These are phyloP conservation scores for Nemania sp. DNA, from an alignment of 2,329 filamentous ascomycete genomes.

Conservation along the genomic window DNA sequence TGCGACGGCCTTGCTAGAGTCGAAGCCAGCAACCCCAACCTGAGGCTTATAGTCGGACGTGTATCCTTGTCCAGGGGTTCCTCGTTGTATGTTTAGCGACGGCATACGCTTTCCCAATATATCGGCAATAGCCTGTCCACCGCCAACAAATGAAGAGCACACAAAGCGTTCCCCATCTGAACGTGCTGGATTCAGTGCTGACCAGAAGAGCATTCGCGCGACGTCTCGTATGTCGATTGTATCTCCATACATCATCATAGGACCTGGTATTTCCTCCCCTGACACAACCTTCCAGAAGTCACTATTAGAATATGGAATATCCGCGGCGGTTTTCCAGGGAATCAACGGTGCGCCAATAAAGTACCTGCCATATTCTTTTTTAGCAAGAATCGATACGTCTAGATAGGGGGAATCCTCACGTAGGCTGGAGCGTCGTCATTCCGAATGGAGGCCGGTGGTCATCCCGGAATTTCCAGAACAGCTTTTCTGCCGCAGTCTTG, in stretches of 20 bases:
- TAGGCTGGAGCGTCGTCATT: conserved; percentile 46
- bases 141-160: conserved; percentile 44
- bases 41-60: conserved; percentile 39
- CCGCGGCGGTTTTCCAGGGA: conserved; percentile 42
- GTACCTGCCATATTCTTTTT: conserved; percentile 38
- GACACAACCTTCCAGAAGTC: conserved; percentile 42
- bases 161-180: conserved; percentile 48
- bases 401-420: conserved; percentile 35
- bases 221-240: conserved; percentile 48
- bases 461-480: conserved; percentile 46
- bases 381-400: conserved; percentile 5
- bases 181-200: conserved; percentile 38
- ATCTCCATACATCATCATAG: conserved; percentile 42
- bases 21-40: conserved; percentile 40
- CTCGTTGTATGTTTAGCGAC: conserved; percentile 33
- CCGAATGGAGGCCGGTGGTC: conserved; percentile 43
- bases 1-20: conserved; percentile 47
- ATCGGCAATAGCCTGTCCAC: conserved; percentile 47
- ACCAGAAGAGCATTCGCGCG: conserved; percentile 47
- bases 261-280: conserved; percentile 41
- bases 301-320: conserved; percentile 43
- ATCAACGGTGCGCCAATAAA: conserved; percentile 47
- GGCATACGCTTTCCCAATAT: conserved; percentile 45
- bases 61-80: conserved; percentile 44
- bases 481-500: conserved; percentile 47